A percentile compares a stretch with the other conserved stretches of the same genome.
Evolutionary conservation across 148 eudicot species (phyloP).

Genomic region (Dysphania ambrosioides): DNA sequence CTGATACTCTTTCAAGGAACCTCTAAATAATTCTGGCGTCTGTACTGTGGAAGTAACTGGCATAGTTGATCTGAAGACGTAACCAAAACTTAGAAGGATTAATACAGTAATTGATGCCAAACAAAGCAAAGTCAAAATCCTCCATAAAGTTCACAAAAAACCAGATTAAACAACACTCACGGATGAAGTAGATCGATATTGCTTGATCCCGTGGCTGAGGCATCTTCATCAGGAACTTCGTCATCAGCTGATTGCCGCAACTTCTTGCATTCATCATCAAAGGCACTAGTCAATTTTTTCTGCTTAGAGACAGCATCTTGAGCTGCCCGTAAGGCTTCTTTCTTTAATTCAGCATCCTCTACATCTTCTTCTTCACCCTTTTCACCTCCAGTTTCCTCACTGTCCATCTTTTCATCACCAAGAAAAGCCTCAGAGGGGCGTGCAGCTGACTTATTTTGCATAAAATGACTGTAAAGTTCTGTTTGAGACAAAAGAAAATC

Average conservation of each 20-base stretch:
- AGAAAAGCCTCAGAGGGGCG: slow-evolving; percentile 51
- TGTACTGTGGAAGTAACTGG: slow-evolving; percentile 89
- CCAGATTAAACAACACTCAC: slow-evolving; percentile 40
- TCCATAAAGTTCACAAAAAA: background rate
- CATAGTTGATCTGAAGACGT: slow-evolving; percentile 77
- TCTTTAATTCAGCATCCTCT: slow-evolving; percentile 77
- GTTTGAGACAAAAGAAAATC: slow-evolving; percentile 95
- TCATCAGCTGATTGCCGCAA: slow-evolving; percentile 55
- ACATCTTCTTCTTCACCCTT: slow-evolving; percentile 66
- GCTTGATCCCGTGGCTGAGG: slow-evolving; percentile 62
- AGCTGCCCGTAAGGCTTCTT: slow-evolving; percentile 91
- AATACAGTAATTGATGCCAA: slow-evolving; percentile 5
- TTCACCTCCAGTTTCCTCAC: slow-evolving; percentile 51
- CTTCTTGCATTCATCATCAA: slow-evolving; percentile 79
- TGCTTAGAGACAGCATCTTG: slow-evolving; percentile 98
- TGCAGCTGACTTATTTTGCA: slow-evolving; percentile 78
- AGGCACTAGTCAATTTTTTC: slow-evolving; percentile 75
- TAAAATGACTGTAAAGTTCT: slow-evolving; percentile 95
- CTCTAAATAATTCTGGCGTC: slow-evolving; percentile 85
- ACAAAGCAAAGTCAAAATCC: slow-evolving; percentile 11
- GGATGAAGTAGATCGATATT: slow-evolving; percentile 92
- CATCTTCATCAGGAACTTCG: slow-evolving; percentile 53
- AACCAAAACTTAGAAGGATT: slow-evolving; percentile 1
- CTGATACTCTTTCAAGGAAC: slow-evolving; percentile 91
- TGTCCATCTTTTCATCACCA: slow-evolving; percentile 36